Base-by-base conservation (phyloP, 78 protist species). In the Dictyostelium capitatum region DNA sequence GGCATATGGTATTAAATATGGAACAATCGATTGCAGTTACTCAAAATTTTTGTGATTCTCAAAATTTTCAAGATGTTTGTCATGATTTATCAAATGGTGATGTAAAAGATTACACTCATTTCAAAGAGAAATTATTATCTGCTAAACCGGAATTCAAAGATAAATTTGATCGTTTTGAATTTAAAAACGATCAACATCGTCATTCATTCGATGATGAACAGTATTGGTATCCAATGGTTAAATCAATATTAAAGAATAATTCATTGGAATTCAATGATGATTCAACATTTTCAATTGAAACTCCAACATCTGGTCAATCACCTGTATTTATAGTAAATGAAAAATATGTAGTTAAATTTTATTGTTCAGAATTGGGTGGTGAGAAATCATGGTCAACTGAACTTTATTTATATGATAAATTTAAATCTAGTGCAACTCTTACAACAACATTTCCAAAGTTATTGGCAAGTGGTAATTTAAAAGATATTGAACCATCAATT, bases 11-110 rank as follows among this genome's bases (percentile, higher is more conserved):
- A 10, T 51, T 90, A 19, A 90, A 96, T 79, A 51, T 96, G 28
- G 94, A 91, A 46, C 97, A 95, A 80, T 80, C 97, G 0, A 83
- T 97, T 43, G 98, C 97, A 4, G 95, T 97, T 12, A 97, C 98
- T 28, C 97, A 95, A 57, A 97, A 97, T 94, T 95, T 92, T 53
- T 83, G 91, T 64, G 78, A 84, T 25, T 80, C 93, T 20, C 91
- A 81, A 64, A 92, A 92, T 25, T 84, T 92, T 72, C 32, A 25
- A 4, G 32, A 79, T 6, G 96, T 92, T 62, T 92, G 96, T 54
- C 25, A 48, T 4, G 95, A 90, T 19, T 70, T 90, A 41, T 6
- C 43, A 64, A 32, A 32, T 46, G 48, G 19, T 67, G 46, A 82
- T n/a, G 59, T 73, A n/a, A 85, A 75, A 75, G 92, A 85, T 43